Base-by-base conservation (phyloP, 2,329 filamentous ascomycete genomes). In the Eutypella sp. region DNA sequence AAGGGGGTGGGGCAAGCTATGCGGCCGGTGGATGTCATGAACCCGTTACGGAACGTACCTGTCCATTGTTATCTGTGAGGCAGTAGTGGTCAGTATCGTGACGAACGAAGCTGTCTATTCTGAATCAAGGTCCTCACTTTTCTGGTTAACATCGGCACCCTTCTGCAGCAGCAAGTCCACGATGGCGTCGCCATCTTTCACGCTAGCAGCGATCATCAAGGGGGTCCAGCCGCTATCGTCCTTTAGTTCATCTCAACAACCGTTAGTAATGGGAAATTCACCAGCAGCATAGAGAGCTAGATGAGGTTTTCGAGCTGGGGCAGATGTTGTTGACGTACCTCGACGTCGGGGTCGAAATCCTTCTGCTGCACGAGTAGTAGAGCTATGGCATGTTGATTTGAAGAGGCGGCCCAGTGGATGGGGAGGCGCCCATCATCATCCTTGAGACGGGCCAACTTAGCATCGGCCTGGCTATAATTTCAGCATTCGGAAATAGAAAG, bases 321-420 rank as follows among this genome's bases (percentile, higher is more conserved):
- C n/a, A n/a, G n/a, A n/a, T 15, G 13, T 2, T 9, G 9, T 36
- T 37, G 2, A 18, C 56, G 50, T 62, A 89, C 86, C 69, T 89
- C 81, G 16, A 84, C 84, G 66, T 97, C 91, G 0, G 88, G 79
- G 62, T 97, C 89, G 60, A 96, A 96, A 48, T 75, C 75, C 57
- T 84, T 84, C 50, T 75, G 73, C 46, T 87, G 76, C 2, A 86
- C 76, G 4, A 97, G 74, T 18, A 92, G 64, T 41, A 85, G 74
- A 16, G 88, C 82, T 48, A 96, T 89, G 20, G 84, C 78, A 6
- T 85, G 68, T 55, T 82, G 84, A 63, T 93, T 95, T 66, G 87
- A 86, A 19, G 91, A 93, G 2, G 83, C 81, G 0, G 93, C 92
- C 93, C 93, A 99, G 73, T 99, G 93, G 47, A 97, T 82, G 2